A percentile compares a stretch with the other conserved stretches of the same genome.
Evolutionary conservation across 1,139 yeast genomes (phyloP).

Genomic region (Pichia sp.): DNA sequence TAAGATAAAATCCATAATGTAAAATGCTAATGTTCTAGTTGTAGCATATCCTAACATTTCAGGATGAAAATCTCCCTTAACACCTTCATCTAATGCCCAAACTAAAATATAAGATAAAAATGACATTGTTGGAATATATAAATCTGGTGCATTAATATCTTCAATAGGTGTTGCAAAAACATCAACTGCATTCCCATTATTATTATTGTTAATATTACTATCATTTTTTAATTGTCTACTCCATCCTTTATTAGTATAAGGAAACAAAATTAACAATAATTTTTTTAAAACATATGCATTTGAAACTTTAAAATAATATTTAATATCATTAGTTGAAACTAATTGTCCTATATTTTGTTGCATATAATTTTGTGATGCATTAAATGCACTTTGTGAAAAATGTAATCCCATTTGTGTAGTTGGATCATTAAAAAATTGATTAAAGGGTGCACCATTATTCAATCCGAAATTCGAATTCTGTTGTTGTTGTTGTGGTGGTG

Average conservation of each 20-base stretch:
- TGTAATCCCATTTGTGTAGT: conserved; percentile 82
- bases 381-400: conserved; percentile 79
- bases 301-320: conserved; percentile 87
- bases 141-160: conserved; percentile 92
- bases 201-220: background rate
- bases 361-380: conserved; percentile 62
- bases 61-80: conserved; percentile 89
- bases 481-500: background rate
- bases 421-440: conserved; percentile 64
- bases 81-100: conserved; percentile 81
- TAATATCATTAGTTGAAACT: conserved; percentile 48
- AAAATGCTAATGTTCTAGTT: conserved; percentile 83
- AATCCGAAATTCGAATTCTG: conserved; percentile 1
- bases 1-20: conserved; percentile 60
- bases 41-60: conserved; percentile 84
- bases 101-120: conserved; percentile 79
- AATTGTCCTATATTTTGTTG: conserved; percentile 61
- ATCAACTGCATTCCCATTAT: conserved; percentile 32
- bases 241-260: conserved; percentile 83
- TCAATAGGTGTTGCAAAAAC: conserved; percentile 66
- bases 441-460: conserved; percentile 13
- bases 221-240: conserved; percentile 41
- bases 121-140: conserved; percentile 93
- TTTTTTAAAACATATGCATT: conserved; percentile 79
- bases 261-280: conserved; percentile 68